phyloP scores from a whole-genome alignment of 768 basidiomycete genomes.

The Lentinula lateritia region DNA sequence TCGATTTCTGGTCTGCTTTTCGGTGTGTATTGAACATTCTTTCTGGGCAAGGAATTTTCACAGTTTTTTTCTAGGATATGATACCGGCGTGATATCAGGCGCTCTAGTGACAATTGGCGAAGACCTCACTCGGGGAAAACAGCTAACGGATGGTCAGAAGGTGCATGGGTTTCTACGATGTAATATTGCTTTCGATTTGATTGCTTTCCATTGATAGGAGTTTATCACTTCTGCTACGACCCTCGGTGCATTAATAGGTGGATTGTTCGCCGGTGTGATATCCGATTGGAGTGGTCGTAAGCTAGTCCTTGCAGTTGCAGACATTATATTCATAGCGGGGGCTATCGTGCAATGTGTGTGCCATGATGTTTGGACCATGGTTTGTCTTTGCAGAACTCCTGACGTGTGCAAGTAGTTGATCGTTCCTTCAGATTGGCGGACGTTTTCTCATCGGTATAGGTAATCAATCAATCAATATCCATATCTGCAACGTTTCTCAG shows the following conservation, averaged over 20 bases:
- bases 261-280: conserved; percentile 59
- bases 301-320: conserved; percentile 59
- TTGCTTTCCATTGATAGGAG: conserved; percentile 39
- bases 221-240: conserved; percentile 78
- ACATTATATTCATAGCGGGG: conserved; percentile 70
- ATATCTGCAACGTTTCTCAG: not conserved
- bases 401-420: not conserved
- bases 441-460: conserved; percentile 65
- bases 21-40: conserved; percentile 34
- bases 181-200: not conserved
- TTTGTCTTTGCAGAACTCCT: conserved; percentile 16
- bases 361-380: conserved; percentile 69
- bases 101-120: conserved; percentile 69
- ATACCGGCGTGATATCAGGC: conserved; percentile 78
- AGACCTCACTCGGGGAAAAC: conserved; percentile 42
- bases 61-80: conserved; percentile 48
- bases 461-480: not conserved
- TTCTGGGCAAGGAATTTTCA: not conserved
- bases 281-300: conserved; percentile 70
- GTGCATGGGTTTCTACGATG: conserved; percentile 20
- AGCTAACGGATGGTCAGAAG: conserved; percentile 59
- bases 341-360: conserved; percentile 68
- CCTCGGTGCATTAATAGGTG: conserved; percentile 72
- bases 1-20: conserved; percentile 74
- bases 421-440: conserved; percentile 48